Percentiles rank a stretch among this genome's conserved stretches.
Evolutionary conservation across 768 basidiomycete species (phyloP).

Genomic region (Lentinula boryana): DNA sequence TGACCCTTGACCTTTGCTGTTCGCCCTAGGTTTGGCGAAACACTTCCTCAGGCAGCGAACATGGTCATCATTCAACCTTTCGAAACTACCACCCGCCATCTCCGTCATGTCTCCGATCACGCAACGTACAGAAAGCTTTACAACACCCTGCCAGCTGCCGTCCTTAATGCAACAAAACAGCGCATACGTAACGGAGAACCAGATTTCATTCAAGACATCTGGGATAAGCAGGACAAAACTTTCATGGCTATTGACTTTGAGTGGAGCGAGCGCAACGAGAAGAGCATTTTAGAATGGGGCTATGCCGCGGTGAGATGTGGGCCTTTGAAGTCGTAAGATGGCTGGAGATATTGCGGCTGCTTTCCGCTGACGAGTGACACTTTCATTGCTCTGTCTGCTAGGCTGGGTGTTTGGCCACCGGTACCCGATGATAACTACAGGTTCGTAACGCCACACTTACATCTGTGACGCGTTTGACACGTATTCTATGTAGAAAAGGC

Average conservation of each 20-base stretch:
- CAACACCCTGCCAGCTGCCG: slow-evolving; percentile 63
- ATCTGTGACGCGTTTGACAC: slow-evolving; percentile 8
- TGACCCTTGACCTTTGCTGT: not conserved
- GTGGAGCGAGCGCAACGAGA: slow-evolving; percentile 66
- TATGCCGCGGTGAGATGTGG: slow-evolving; percentile 76
- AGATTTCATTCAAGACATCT: slow-evolving; percentile 56
- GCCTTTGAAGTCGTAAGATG: slow-evolving; percentile 60
- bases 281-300: slow-evolving; percentile 71
- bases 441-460: slow-evolving; percentile 25
- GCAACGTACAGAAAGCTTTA: slow-evolving; percentile 64
- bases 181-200: slow-evolving; percentile 66
- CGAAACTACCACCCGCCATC: slow-evolving; percentile 60
- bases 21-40: slow-evolving; percentile 62
- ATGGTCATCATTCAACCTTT: slow-evolving; percentile 64
- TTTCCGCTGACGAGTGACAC: not conserved
- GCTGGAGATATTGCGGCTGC: not conserved
- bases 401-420: slow-evolving; percentile 72
- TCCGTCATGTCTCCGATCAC: slow-evolving; percentile 67
- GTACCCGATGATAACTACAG: slow-evolving; percentile 71
- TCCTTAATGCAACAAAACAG: slow-evolving; percentile 56
- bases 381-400: slow-evolving; percentile 17
- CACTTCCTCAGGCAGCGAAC: slow-evolving; percentile 65
- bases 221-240: slow-evolving; percentile 65
- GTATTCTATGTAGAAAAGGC: slow-evolving; percentile 44
- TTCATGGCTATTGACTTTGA: slow-evolving; percentile 75